Evolutionary conservation across 1,284 basidiomycete genomes (phyloP).

Genomic region (Prillingera fragicola): DNA sequence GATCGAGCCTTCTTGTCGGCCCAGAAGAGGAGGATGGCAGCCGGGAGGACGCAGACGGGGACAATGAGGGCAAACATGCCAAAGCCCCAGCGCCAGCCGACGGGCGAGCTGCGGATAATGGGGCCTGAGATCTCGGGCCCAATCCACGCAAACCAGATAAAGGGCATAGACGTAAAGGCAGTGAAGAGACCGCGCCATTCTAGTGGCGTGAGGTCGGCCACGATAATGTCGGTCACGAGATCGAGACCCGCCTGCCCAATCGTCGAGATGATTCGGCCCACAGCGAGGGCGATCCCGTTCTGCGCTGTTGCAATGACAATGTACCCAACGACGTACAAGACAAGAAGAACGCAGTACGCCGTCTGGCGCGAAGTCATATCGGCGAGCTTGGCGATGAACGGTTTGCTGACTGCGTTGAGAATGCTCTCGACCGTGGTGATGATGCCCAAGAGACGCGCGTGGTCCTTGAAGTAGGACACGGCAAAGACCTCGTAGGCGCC

Average conservation of each 20-base stretch:
- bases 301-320: conserved; percentile 9
- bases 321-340: conserved; percentile 9
- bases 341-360: conserved; percentile 1
- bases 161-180: neutral
- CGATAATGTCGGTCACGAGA: neutral
- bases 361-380: conserved; percentile 8
- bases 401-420: too few relatives aligned
- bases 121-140: conserved; percentile 53
- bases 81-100: conserved; percentile 64
- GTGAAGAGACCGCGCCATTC: neutral
- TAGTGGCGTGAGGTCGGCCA: conserved; percentile 10
- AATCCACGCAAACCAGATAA: neutral
- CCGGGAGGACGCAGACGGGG: conserved; percentile 19
- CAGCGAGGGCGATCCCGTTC: neutral
- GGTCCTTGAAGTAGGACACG: too few relatives aligned
- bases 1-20: conserved; percentile 28
- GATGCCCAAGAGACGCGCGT: too few relatives aligned
- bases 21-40: conserved; percentile 36
- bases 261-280: neutral
- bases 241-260: neutral
- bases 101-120: conserved; percentile 50
- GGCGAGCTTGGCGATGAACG: conserved; percentile 4
- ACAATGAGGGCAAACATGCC: neutral
- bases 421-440: too few relatives aligned
- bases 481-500: too few relatives aligned